Percentiles rank a stretch among this genome's conserved stretches.
Conservation (phyloP, 805 yeast genomes). For the Myxozyma geophila region DNA sequence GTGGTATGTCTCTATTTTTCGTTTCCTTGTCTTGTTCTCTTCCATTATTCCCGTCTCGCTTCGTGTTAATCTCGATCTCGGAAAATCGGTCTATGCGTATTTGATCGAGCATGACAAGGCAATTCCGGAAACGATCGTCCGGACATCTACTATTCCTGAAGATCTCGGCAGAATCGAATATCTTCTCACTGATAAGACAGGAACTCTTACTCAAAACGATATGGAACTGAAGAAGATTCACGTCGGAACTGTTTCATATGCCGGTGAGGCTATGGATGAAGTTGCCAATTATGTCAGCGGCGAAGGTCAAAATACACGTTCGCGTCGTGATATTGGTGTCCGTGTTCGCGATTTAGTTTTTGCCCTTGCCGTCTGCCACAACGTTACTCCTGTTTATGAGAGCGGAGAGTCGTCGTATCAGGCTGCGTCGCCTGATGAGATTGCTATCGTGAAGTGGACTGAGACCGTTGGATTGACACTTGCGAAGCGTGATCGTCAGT, state of each 20-base stretch:
- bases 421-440: conserved; percentile 98
- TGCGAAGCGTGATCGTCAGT: conserved; percentile 77
- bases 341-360: conserved; percentile 79
- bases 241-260: conserved; percentile 88
- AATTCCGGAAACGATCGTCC: conserved; percentile 85
- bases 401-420: conserved; percentile 81
- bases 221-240: conserved; percentile 95
- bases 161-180: conserved; percentile 96
- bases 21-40: conserved; percentile 88
- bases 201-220: conserved; percentile 96
- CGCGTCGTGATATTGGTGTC: conserved; percentile 71
- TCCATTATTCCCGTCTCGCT: conserved; percentile 95
- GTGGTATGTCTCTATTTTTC: conserved; percentile 91
- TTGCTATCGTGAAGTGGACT: conserved; percentile 93
- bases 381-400: conserved; percentile 91
- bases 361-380: conserved; percentile 93
- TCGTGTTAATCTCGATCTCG: conserved; percentile 92
- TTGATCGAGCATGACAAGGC: conserved; percentile 87
- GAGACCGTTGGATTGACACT: conserved; percentile 83
- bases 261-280: conserved; percentile 89
- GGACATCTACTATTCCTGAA: conserved; percentile 97
- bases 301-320: conserved; percentile 42
- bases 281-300: conserved; percentile 49
- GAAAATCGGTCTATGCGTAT: conserved; percentile 92
- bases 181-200: conserved; percentile 90